Conservation (phyloP, 2,329 filamentous ascomycete genomes). For the Neoarthrinium moseri region DNA sequence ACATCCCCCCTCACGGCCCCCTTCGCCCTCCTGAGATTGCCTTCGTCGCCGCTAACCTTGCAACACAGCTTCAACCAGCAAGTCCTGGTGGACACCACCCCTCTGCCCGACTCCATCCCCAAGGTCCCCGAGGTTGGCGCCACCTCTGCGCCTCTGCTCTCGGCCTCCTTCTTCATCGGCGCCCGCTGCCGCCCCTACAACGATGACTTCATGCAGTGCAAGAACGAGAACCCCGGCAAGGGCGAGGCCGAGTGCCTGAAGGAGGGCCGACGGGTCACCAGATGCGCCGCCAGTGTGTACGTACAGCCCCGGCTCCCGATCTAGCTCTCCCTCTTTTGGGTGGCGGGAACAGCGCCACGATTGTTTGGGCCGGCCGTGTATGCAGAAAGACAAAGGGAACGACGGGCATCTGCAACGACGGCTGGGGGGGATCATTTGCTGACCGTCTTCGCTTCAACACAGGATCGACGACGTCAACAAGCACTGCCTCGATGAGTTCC, state of each 20-base stretch:
- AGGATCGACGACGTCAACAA: slow-evolving; percentile 95
- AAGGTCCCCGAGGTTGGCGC: slow-evolving; percentile 91
- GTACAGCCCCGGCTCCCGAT: no score
- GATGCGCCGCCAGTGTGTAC: slow-evolving; percentile 95
- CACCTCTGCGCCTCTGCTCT: slow-evolving; percentile 87
- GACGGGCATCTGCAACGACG: not conserved
- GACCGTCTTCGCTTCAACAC: slow-evolving; percentile 34
- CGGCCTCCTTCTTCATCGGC: slow-evolving; percentile 94
- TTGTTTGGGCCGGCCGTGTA: no score
- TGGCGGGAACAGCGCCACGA: no score
- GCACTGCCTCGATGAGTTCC: slow-evolving; percentile 87
- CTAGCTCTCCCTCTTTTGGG: no score
- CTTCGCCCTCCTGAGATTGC: not conserved
- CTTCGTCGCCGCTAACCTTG: not conserved
- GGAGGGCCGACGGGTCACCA: slow-evolving; percentile 93
- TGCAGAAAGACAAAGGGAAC: not conserved
- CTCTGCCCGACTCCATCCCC: slow-evolving; percentile 87
- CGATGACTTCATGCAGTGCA: slow-evolving; percentile 99
- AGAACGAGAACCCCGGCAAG: slow-evolving; percentile 85
- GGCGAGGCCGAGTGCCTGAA: slow-evolving; percentile 94
- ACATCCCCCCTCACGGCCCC: not conserved
- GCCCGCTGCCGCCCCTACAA: slow-evolving; percentile 93
- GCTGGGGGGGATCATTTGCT: slow-evolving; percentile 13
- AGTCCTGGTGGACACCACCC: slow-evolving; percentile 91
- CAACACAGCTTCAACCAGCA: slow-evolving; percentile 94